These are phyloP conservation scores for Trichosanthes cucumerina DNA, from an alignment of 306 rosid species.

Conservation along the genomic window DNA sequence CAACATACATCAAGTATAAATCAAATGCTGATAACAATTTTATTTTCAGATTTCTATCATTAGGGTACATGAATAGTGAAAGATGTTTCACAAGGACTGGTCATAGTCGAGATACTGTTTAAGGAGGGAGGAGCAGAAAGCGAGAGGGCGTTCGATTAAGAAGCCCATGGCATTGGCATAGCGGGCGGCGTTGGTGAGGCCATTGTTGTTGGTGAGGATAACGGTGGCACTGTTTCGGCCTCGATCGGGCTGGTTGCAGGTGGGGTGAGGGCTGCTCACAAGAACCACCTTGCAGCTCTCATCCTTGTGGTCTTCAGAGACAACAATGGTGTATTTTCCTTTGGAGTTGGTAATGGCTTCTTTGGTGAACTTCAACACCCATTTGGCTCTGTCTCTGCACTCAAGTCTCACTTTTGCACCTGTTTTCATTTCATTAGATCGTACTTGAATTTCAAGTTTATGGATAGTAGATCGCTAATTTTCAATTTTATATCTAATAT, in stretches of 20 bases:
- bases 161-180: slow-evolving; percentile 56
- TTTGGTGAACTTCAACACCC: slow-evolving; percentile 17
- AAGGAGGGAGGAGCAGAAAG: slow-evolving; percentile 30
- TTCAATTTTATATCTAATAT: too few species aligned
- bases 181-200: slow-evolving; percentile 30
- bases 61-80: neutral
- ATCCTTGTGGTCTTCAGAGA: slow-evolving; percentile 46
- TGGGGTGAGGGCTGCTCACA: slow-evolving; percentile 29
- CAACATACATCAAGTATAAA: neutral
- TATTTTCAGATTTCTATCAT: neutral
- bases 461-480: too few species aligned
- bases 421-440: neutral
- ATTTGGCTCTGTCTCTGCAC: slow-evolving; percentile 37
- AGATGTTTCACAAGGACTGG: neutral
- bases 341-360: slow-evolving; percentile 36
- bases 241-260: slow-evolving; percentile 29
- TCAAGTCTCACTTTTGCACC: slow-evolving; percentile 55
- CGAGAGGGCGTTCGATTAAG: slow-evolving; percentile 32
- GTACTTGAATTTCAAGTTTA: too few species aligned
- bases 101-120: slow-evolving; percentile 26
- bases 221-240: slow-evolving; percentile 45
- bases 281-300: slow-evolving; percentile 36
- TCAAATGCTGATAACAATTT: neutral
- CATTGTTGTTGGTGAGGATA: slow-evolving; percentile 45
- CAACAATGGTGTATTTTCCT: slow-evolving; percentile 36